phyloP scores from a whole-genome alignment of 2,329 filamentous ascomycete species.

The Monosporascus sp. region DNA sequence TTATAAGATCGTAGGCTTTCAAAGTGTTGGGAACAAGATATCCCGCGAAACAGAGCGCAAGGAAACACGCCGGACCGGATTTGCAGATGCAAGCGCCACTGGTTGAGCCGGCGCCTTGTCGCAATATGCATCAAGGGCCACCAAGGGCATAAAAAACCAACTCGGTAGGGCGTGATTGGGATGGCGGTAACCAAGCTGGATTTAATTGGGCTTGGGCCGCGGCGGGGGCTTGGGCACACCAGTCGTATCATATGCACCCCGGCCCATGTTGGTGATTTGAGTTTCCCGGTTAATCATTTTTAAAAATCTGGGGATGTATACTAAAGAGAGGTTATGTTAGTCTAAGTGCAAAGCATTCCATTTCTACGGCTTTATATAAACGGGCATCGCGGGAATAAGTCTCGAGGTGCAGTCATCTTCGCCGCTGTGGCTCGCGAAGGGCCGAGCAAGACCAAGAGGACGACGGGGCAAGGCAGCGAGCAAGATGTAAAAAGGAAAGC shows the following conservation, averaged over 20 bases:
- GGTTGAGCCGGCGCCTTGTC: too few relatives aligned
- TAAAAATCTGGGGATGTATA: constrained; percentile 4
- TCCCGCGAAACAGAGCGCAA: not conserved
- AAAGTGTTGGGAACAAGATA: not conserved
- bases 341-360: not conserved
- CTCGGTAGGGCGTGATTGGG: too few relatives aligned
- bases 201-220: constrained; percentile 27
- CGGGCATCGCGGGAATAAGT: not conserved
- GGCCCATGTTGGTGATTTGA: constrained; percentile 29
- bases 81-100: too few relatives aligned
- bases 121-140: too few relatives aligned
- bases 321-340: constrained; percentile 12
- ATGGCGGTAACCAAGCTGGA: not conserved
- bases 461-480: constrained; percentile 1
- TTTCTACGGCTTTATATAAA: constrained; percentile 9
- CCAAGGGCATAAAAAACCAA: too few relatives aligned
- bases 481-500: constrained; percentile 15
- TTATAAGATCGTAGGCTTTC: constrained; percentile 14
- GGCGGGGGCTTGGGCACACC: constrained; percentile 29
- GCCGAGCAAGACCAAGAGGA: constrained; percentile 7
- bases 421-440: constrained; percentile 8
- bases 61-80: too few relatives aligned
- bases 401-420: constrained; percentile 8
- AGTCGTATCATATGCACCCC: constrained; percentile 30
- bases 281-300: constrained; percentile 25